Conservation (phyloP, 345 rosid species). For the Murraya paniculata region DNA sequence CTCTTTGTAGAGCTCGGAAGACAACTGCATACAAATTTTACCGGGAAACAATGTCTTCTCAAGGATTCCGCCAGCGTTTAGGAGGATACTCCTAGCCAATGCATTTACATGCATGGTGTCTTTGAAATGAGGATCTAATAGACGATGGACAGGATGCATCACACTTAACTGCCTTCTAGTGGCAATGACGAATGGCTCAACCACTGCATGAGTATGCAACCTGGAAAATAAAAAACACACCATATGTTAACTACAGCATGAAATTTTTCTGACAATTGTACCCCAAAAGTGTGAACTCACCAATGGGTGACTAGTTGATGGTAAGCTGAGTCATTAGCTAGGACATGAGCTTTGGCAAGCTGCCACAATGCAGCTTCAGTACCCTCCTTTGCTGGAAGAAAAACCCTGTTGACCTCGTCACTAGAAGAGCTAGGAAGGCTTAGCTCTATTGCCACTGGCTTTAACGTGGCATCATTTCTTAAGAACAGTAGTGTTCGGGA, state of each 20-base stretch:
- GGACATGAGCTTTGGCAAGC: constrained; percentile 62
- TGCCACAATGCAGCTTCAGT: constrained; percentile 55
- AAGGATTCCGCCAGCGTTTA: constrained; percentile 57
- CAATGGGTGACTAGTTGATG: constrained; percentile 66
- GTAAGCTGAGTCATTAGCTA: constrained; percentile 56
- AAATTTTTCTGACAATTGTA: neutral
- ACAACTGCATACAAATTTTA: constrained; percentile 48
- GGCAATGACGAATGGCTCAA: constrained; percentile 74
- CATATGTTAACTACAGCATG: neutral
- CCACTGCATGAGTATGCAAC: constrained; percentile 70
- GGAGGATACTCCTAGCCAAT: constrained; percentile 40
- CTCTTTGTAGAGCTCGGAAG: constrained; percentile 51
- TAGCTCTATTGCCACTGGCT: constrained; percentile 59
- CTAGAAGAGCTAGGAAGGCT: constrained; percentile 31
- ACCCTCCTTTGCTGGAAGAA: constrained; percentile 44
- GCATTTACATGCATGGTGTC: constrained; percentile 70
- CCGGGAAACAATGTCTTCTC: constrained; percentile 49
- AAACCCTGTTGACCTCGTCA: constrained; percentile 16
- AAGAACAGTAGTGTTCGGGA: constrained; percentile 54
- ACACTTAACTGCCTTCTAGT: constrained; percentile 59
- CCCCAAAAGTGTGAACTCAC: constrained; percentile 29
- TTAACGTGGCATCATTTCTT: constrained; percentile 31
- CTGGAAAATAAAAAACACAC: constrained; percentile 30
- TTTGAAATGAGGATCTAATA: constrained; percentile 69
- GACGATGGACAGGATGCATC: constrained; percentile 63